Evolutionary conservation across 73 alveolate genomes (phyloP), one percentile per base, ranked within the genome.

Genomic region (Paramecium primaurelia): DNA sequence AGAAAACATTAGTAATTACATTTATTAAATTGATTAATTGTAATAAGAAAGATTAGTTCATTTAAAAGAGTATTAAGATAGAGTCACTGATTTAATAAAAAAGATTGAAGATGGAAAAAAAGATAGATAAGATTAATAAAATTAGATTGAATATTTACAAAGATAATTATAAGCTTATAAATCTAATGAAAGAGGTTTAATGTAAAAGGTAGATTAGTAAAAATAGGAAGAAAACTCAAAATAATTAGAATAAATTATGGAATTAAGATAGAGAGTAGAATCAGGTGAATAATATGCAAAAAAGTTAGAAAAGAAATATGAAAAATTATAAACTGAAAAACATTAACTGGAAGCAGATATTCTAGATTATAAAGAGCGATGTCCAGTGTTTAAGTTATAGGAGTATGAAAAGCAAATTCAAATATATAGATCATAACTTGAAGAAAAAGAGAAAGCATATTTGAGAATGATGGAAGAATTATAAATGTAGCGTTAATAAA

Each of bases 81-180:
- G 84, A 64, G 84, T 64, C 22, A 64, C 84, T 28, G 84, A 64
- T 64, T 64, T 64, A 64, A 64, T 64, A 10, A 64, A 64, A 64
- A 64, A 64, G 47, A 64, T 64, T 28, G 84, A 64, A 16, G 84
- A 64, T 64, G 84, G 84, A 28, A 64, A 64, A 28, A 64, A 64
- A 9, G 84, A 64, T 32, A 64, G 84, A 9, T 5, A 64, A 11
- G 84, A 64, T 32, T 34, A 64, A 64, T 32, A 64, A 64, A 64
- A 28, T 28, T 64, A 64, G 47, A 64, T 64, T 32, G 84, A 64
- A 12, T 26, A 22, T 28, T 64, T 64, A 51, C 28, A 64, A 64
- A 64, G 84, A 34, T 64, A 64, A 64, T 64, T 64, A 54, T 34
- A 22, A 9, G 84, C 84, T 25, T 64, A 64, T 64, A 64, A 64